These are phyloP conservation scores for Eutypa lata DNA, from an alignment of 2,329 filamentous ascomycete species.

Conservation along the genomic window DNA sequence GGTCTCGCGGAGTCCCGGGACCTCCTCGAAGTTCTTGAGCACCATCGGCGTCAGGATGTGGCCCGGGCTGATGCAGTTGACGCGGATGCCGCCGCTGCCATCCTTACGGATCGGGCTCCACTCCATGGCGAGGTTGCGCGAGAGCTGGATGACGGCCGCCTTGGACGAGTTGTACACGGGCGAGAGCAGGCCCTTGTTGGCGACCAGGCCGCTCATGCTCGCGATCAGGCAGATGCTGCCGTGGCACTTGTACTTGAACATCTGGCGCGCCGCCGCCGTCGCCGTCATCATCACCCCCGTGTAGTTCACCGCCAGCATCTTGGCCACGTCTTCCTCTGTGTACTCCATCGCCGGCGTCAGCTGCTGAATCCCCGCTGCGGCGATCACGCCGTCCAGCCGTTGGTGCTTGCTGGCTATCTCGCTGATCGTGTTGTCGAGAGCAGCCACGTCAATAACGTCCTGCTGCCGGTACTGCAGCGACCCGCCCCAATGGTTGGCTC, in stretches of 20 bases:
- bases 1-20: slow-evolving; percentile 54
- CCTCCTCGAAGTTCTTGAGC: slow-evolving; percentile 64
- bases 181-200: slow-evolving; percentile 59
- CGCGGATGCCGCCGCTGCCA: slow-evolving; percentile 54
- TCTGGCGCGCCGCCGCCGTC: slow-evolving; percentile 65
- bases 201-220: slow-evolving; percentile 53
- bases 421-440: slow-evolving; percentile 55
- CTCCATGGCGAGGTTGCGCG: slow-evolving; percentile 59
- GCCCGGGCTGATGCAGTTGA: slow-evolving; percentile 68
- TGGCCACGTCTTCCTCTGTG: slow-evolving; percentile 50
- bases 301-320: slow-evolving; percentile 68
- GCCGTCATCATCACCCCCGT: slow-evolving; percentile 69
- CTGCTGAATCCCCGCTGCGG: slow-evolving; percentile 67
- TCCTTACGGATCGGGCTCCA: slow-evolving; percentile 48
- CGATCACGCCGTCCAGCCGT: slow-evolving; percentile 66
- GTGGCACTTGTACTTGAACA: slow-evolving; percentile 47
- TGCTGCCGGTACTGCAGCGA: slow-evolving; percentile 64
- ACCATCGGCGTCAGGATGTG: slow-evolving; percentile 73
- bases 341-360: slow-evolving; percentile 68
- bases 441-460: slow-evolving; percentile 61
- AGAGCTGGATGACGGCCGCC: slow-evolving; percentile 62
- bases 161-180: slow-evolving; percentile 67
- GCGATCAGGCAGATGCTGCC: slow-evolving; percentile 58
- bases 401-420: slow-evolving; percentile 59
- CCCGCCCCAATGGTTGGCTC: slow-evolving; percentile 62